phyloP scores from a whole-genome alignment of 306 rosid species.

The Medicago ruthenica region DNA sequence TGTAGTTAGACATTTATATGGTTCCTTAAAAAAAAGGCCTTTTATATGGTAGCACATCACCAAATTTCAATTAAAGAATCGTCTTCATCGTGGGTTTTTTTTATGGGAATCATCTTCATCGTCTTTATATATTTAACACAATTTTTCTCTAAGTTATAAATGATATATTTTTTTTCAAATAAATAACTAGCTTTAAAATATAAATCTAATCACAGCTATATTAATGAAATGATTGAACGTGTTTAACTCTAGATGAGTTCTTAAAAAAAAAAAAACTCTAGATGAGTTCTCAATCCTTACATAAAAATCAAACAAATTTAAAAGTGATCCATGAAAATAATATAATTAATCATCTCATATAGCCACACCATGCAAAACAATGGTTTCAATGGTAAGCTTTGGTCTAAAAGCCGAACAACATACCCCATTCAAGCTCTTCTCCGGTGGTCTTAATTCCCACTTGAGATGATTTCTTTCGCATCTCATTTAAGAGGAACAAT shows the following conservation, averaged over 20 bases:
- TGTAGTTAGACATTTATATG: too few relatives aligned
- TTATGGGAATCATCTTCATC: too few relatives aligned
- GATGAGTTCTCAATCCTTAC: background rate
- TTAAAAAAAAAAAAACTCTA: too few relatives aligned
- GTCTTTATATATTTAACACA: too few relatives aligned
- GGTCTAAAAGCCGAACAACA: constrained; percentile 77
- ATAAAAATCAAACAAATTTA: background rate
- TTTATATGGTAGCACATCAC: too few relatives aligned
- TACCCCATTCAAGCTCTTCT: constrained; percentile 73
- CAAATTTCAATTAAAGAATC: too few relatives aligned
- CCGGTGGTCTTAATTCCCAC: constrained; percentile 48
- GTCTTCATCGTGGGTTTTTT: too few relatives aligned
- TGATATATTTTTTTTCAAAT: background rate
- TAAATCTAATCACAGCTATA: background rate
- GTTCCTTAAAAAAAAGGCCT: too few relatives aligned
- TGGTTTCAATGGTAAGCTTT: constrained; percentile 71
- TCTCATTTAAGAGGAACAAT: constrained; percentile 66
- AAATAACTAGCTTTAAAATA: background rate
- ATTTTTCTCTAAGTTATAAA: too few relatives aligned
- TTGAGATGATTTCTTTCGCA: constrained; percentile 57
- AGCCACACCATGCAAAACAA: constrained; percentile 61
- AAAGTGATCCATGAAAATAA: background rate
- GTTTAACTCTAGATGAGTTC: background rate
- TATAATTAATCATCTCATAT: background rate
- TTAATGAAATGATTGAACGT: background rate